These are phyloP conservation scores for Hyaloscypha finlandica DNA, from an alignment of 495 filamentous ascomycete genomes.

Conservation along the genomic window DNA sequence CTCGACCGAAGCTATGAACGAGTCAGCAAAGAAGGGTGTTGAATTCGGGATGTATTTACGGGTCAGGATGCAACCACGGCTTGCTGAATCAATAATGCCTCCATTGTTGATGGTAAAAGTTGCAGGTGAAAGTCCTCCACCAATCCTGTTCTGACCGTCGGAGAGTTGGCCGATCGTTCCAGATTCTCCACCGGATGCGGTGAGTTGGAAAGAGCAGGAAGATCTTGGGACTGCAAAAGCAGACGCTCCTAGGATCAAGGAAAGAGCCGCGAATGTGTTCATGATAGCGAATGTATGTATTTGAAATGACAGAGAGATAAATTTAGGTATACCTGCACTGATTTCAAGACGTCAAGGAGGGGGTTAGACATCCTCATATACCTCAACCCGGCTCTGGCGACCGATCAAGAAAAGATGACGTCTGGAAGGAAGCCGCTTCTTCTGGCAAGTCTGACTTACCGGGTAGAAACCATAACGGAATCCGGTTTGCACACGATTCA, in stretches of 20 bases:
- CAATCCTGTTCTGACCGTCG: slow-evolving; percentile 59
- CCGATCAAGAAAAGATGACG: not conserved
- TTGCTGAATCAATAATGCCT: slow-evolving; percentile 51
- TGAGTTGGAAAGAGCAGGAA: slow-evolving; percentile 52
- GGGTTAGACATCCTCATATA: slow-evolving; percentile 1
- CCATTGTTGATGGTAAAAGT: slow-evolving; percentile 51
- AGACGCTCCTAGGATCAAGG: slow-evolving; percentile 19
- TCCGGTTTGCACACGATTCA: not conserved
- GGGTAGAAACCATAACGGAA: not conserved
- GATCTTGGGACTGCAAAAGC: slow-evolving; percentile 13
- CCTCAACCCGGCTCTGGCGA: not conserved
- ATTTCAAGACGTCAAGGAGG: not conserved
- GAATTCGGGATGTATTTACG: slow-evolving; percentile 36
- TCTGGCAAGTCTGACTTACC: not conserved
- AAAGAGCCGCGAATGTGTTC: slow-evolving; percentile 15
- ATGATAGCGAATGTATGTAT: slow-evolving; percentile 10
- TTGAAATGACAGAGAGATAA: slow-evolving; percentile 5
- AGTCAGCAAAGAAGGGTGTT: slow-evolving; percentile 17
- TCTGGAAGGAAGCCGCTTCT: not conserved
- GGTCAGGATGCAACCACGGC: slow-evolving; percentile 61
- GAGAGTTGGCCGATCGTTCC: slow-evolving; percentile 52
- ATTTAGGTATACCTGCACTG: not conserved
- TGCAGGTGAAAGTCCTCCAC: slow-evolving; percentile 41
- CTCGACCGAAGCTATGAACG: slow-evolving; percentile 48
- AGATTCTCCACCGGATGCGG: slow-evolving; percentile 44